Base-by-base conservation (phyloP, 352 stramenopile genomes). In the Phytophthora litchii region DNA sequence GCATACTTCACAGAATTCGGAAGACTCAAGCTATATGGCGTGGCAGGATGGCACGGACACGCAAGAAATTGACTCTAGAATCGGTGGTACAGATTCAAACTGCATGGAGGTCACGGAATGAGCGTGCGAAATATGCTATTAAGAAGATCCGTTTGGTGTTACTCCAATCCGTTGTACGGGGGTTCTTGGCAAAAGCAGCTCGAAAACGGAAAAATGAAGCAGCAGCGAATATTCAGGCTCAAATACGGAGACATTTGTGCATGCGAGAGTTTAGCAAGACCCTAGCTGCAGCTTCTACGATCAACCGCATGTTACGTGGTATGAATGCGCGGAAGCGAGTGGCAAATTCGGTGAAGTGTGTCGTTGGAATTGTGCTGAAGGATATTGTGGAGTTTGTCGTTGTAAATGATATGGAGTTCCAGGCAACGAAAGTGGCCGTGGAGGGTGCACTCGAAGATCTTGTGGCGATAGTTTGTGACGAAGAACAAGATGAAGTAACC, bases 241-340 rank as follows among this genome's bases (percentile, higher is more conserved):
- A 79, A 19, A 56, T 63, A 12, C 54, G 70, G 11, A 52, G 54
- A 20, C 42, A 65, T 51, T 44, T 73, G 8, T 57, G 54, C 32
- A 12, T 60, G 25, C 44, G 25, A 23, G 32, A 66, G 13, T 74
- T 69, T 44, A 50, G 49, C 17, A 59, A 36, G 12, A 44, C 11
- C 8, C 14, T 64, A 9, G 34, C 25, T 25, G 66, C 70, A 0
- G 66, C 63, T 47, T 52, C 60, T 42, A 61, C 19, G 1, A 66
- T 79, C 3, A 76, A 79, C 54, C 70, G 70, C 16, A 59, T 66
- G n/a, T 29, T 79, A 27, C 67, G 66, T 31, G 66, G 66, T 1
- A 67, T 75, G 70, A 36, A 65, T 29, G 61, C 49, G 8, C 51
- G 57, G 7, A 47, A 47, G 20, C 42, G 27, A 44, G 32, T 68